Evolutionary conservation across 805 yeast species (phyloP), one percentile per base, ranked within the genome.

Genomic region (Lipomyces oligophaga): DNA sequence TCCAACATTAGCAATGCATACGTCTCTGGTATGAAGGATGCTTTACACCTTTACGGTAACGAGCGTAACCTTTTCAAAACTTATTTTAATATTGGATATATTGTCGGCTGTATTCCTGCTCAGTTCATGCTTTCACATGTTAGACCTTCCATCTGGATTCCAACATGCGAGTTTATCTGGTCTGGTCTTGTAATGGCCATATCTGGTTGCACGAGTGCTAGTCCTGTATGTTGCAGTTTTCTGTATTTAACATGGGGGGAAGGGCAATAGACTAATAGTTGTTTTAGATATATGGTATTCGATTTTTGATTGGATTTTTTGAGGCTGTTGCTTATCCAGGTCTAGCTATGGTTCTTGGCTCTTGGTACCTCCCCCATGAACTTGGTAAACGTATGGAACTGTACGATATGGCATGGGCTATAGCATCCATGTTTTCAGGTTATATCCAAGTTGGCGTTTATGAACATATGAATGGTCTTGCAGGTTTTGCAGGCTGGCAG

Each of bases 251-350:
- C 19, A 6, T 11, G 5, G 24, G 20, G 27, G 40, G 30, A 3
- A 18, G 3, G 25, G 30, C 21, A 19, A 31, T 3, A 18, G 3
- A 38, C 34, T 26, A 15, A 27, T 15, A 5, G n/a, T 3, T 15
- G 70, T 65, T 34, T 26, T 69, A 67, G 44, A 47, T 43, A 18
- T 47, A 49, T 24, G 53, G 37, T 4, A 40, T 49, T 20, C 30
- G 53, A 8, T 49, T 49, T 21, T 16, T 46, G 7, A 34, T 49
- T 21, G 53, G 53, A 3, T 4, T 49, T 6, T 20, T 45, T 18
- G 93, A 85, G 62, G 77, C 85, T 3, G 78, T 80, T 15, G 76
- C 71, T 54, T 72, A 77, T 67, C 83, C 87, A 4, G 79, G 66
- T 1, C 56, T 64, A 15, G 55, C 58, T 20, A 49, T 45, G 24